Conservation (phyloP, 1,284 basidiomycete genomes). For the Taiwanofungus camphoratus region DNA sequence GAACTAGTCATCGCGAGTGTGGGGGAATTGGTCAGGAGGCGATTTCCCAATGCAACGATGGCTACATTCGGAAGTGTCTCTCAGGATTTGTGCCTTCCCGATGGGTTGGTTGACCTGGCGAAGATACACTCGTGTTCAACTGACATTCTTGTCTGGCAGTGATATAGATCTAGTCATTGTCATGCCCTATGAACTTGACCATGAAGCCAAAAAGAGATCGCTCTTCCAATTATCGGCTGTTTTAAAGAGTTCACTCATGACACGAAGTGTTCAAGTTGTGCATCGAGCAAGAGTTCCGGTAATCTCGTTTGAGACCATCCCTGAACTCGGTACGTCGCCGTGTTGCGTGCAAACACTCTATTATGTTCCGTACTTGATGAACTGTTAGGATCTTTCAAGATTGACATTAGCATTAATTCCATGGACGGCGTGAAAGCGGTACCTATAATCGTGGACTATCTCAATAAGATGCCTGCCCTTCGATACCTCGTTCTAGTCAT, state of each 20-base stretch:
- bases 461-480: conserved; percentile 56
- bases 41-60: conserved; percentile 19
- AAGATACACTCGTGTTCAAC: background rate
- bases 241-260: conserved; percentile 25
- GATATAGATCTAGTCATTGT: conserved; percentile 33
- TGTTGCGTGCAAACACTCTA: background rate
- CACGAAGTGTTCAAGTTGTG: conserved; percentile 42
- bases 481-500: conserved; percentile 62
- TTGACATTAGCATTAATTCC: conserved; percentile 70
- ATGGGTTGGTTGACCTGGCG: conserved; percentile 23
- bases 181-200: conserved; percentile 16
- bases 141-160: conserved; percentile 13
- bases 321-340: conserved; percentile 29
- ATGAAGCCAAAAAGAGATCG: conserved; percentile 17
- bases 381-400: conserved; percentile 47
- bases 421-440: conserved; percentile 58
- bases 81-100: conserved; percentile 26
- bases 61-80: conserved; percentile 27
- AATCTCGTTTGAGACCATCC: conserved; percentile 48
- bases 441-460: conserved; percentile 51
- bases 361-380: background rate
- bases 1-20: conserved; percentile 21
- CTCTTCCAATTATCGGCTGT: conserved; percentile 25
- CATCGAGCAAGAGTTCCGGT: conserved; percentile 52
- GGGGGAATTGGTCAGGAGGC: conserved; percentile 17